Evolutionary conservation across 2,329 filamentous ascomycete species (phyloP).

Genomic region (Fulvia fulva): DNA sequence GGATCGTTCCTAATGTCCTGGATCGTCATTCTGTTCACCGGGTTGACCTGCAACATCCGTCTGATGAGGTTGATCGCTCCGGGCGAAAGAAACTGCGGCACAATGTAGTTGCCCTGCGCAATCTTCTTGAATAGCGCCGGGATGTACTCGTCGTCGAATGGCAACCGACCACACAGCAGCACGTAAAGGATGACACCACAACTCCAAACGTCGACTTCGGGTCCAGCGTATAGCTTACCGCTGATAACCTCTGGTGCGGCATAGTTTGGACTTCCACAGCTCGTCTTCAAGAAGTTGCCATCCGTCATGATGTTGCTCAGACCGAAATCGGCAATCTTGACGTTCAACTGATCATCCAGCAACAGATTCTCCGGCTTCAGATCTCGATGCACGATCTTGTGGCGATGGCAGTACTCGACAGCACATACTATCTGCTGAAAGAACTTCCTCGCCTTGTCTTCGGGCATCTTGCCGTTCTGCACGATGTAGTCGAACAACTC

Average conservation of each 20-base stretch:
- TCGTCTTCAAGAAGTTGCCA: constrained; percentile 97
- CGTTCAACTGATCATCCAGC: constrained; percentile 90
- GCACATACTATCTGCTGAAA: constrained; percentile 99
- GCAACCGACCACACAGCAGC: constrained; percentile 64
- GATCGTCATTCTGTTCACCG: constrained; percentile 89
- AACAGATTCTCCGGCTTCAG: constrained; percentile 96
- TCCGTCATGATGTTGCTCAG: constrained; percentile 99
- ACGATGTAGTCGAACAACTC: constrained; percentile 99
- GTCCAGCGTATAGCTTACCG: constrained; percentile 93
- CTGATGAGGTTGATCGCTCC: constrained; percentile 80
- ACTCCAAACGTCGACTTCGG: constrained; percentile 98
- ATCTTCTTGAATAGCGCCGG: constrained; percentile 98
- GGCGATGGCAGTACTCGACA: constrained; percentile 96
- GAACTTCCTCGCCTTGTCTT: constrained; percentile 90
- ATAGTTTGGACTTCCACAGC: constrained; percentile 97
- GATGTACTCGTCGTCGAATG: constrained; percentile 98
- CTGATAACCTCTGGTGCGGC: constrained; percentile 97
- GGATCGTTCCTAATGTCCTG: constrained; percentile 88
- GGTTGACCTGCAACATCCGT: constrained; percentile 92
- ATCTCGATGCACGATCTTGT: constrained; percentile 98
- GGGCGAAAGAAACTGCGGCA: constrained; percentile 83
- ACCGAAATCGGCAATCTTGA: constrained; percentile 98
- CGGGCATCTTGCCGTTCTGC: constrained; percentile 83
- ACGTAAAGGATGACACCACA: constrained; percentile 65
- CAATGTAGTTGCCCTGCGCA: constrained; percentile 85